A percentile compares a stretch with the other conserved stretches of the same genome.
These are phyloP conservation scores for Alloteropsis angusta DNA, from an alignment of 202 grass and related monocot genomes.

Conservation along the genomic window DNA sequence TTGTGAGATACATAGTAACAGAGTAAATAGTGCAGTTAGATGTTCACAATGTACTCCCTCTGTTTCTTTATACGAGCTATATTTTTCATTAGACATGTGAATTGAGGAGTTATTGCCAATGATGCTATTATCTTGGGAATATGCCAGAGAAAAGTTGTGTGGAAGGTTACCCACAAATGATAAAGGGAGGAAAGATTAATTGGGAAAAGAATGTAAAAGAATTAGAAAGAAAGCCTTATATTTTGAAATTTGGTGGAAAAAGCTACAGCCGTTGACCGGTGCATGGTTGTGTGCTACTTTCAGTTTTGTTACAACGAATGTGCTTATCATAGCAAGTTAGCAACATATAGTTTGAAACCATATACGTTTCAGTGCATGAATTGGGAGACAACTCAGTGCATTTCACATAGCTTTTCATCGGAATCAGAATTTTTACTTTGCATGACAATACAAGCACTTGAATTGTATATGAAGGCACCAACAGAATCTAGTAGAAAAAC, in stretches of 20 bases:
- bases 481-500: not conserved
- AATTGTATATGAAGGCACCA: not conserved
- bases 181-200: not conserved
- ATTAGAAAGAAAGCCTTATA: not conserved
- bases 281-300: not conserved
- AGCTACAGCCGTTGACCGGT: not conserved
- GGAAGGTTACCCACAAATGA: not conserved
- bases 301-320: not conserved
- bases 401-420: not conserved
- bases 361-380: not conserved
- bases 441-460: not conserved
- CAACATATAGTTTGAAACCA: not conserved
- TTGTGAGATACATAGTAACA: conserved; percentile 1
- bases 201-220: not conserved
- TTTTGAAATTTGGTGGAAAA: not conserved
- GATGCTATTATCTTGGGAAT: not conserved
- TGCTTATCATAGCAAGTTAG: not conserved
- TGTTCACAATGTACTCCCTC: not conserved
- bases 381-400: not conserved
- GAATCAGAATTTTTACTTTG: not conserved
- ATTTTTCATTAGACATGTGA: not conserved
- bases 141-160: not conserved
- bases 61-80: not conserved
- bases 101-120: not conserved
- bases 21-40: not conserved